Evolutionary conservation across 2,329 filamentous ascomycete species (phyloP), one percentile per base, ranked within the genome.

Genomic region (Botryotinia convoluta): DNA sequence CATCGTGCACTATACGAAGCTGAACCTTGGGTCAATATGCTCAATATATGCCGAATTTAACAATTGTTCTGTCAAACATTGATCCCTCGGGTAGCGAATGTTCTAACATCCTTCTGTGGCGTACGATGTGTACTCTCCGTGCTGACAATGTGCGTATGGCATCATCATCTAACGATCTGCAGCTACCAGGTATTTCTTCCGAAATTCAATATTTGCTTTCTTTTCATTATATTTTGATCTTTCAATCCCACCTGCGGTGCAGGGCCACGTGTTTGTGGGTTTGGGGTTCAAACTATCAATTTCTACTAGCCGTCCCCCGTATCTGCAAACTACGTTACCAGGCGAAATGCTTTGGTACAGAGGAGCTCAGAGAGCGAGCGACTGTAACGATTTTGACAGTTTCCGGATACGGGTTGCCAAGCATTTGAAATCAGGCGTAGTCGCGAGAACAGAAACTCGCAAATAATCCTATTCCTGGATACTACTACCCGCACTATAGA

Each of bases 381-480:
- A 45, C 29, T 37, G 48, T 72, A 26, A 42, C 71, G 22, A 67
- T 48, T 26, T 20, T 32, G 60, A 39, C 32, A 37, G 51, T 60
- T 72, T 51, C 62, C 62, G 39, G 9, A 51, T 72, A 26, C 20
- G 51, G n/a, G 35, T 1, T 37, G 63, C 62, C 71, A 72, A 72
- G 62, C 8, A 69, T 42, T 68, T 9, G 26, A 32, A 39, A 45
- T 42, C 39, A 32, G 62, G 51, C 37, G 39, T 61, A 45, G 71
- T 57, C 45, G 65, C 37, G 45, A 69, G 71, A 44, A 68, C 20
- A 67, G 62, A 42, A 57, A 32, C 14, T 68, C 51, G 71, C 62
- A 72, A 61, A 16, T 48, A 48, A 67, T 72, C 51, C 71, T 72
- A 60, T 72, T 72, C 37, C 51, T 68, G 62, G 71, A 57, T 57